Evolutionary conservation across 2,329 filamentous ascomycete genomes (phyloP), one percentile per base, ranked within the genome.

Genomic region (Raffaelea arxii): DNA sequence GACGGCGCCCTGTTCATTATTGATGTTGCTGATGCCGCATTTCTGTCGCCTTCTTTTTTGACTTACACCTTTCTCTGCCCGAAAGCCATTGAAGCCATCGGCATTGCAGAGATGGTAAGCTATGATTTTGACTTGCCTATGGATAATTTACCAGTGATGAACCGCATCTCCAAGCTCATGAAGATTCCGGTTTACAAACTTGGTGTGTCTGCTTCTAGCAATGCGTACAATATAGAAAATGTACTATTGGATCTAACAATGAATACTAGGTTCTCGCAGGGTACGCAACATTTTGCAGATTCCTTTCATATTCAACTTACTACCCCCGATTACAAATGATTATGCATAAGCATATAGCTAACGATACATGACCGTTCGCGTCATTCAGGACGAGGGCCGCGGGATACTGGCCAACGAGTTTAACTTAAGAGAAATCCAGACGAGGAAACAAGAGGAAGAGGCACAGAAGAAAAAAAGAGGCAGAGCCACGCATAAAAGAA

Each of bases 111-210:
- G 27, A 22, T 36, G 27, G 41, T 43, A 18, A 9, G 41, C 41
- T 16, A 12, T 22, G 41, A 43, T 22, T 43, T 43, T 43, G 27
- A 43, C 41, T 18, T 43, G 41, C 41, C 41, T 25, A 43, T 24
- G 41, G 41, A 43, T 36, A 43, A 43, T 25, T 36, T 43, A 22
- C 41, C 25, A 37, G 41, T 43, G 30, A 36, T 43, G 41, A 27
- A 36, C 12, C 41, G 41, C 41, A 43, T 43, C 19, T 43, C 41
- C 18, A 27, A 43, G 4, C 41, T 43, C 3, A 43, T 30, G 3
- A 43, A 36, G 41, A 43, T 43, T 36, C 41, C 41, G 30, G 41
- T 43, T 24, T 43, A 36, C 41, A 43, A 43, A 43, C 41, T 43
- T 37, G 41, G 41, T 43, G 25, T 22, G 41, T 43, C 14, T 43